Evolutionary conservation across 179 eudicot genomes (phyloP), one percentile per base, ranked within the genome.

Genomic region (Patellifolia procumbens): DNA sequence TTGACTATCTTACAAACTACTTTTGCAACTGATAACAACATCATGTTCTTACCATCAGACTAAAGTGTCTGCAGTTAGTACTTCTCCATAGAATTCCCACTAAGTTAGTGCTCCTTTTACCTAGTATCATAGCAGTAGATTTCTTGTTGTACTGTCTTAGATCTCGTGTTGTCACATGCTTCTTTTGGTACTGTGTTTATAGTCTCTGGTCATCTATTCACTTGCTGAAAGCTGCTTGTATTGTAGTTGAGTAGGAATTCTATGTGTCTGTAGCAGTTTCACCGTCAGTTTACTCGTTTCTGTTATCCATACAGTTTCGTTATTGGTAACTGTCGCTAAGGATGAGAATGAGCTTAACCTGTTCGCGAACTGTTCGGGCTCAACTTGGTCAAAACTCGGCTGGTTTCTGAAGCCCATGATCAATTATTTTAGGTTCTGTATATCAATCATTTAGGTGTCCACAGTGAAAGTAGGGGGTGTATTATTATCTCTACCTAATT

Each of bases 21-120:
- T 55, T 73, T 74, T 49, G 48, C 77, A 74, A 32, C 56, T 73
- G 83, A n/a, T n/a, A n/a, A 73, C 81, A 75, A 73, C 81, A 80
- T 80, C 86, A 64, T 80, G 52, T 64, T 80, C 75, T 53, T 53
- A 59, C 72, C 15, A 55, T 62, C 32, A 31, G 37, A 52, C 37
- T 76, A 52, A 75, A 70, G 72, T 75, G 72, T 59, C 31, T 67
- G 19, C 46, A 49, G 65, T 70, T 24, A 48, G 45, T 55, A 62
- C 68, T 70, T 74, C 45, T 75, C 79, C 75, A 68, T 24, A 43
- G 53, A 74, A n/a, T n/a, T 24, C 74, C 72, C 73, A 69, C 46
- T 68, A 69, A 43, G 22, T 48, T 76, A 32, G 59, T 71, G 39
- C 63, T 75, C 70, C 31, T 34, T 66, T 70, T 70, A 75, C 68